Percentiles rank a stretch among this genome's conserved stretches.
Conservation (phyloP, 257 asterid genomes). For the Asclepias syriaca region DNA sequence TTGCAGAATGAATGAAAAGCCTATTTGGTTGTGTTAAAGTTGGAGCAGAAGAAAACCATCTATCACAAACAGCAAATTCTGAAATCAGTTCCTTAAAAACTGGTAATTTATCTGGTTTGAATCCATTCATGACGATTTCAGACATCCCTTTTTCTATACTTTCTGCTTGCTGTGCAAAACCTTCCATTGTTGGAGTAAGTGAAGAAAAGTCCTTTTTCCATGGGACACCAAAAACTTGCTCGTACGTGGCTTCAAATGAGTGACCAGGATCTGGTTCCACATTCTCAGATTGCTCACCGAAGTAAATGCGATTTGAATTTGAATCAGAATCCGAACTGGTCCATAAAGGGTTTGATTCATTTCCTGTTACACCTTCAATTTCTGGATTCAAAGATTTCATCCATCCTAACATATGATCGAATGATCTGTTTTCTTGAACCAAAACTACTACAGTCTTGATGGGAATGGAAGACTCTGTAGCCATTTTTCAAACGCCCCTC, state of each 20-base stretch:
- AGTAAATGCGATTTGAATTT: constrained; percentile 19
- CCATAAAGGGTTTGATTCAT: constrained; percentile 47
- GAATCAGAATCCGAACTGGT: constrained; percentile 16
- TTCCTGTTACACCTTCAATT: constrained; percentile 59
- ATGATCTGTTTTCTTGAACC: constrained; percentile 76
- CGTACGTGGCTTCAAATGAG: constrained; percentile 55
- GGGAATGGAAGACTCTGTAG: constrained; percentile 22
- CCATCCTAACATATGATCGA: constrained; percentile 77
- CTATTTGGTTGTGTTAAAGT: constrained; percentile 67
- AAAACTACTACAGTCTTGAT: constrained; percentile 61
- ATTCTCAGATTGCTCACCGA: constrained; percentile 24
- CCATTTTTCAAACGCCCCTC: constrained; percentile 7
- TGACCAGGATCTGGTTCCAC: constrained; percentile 68
- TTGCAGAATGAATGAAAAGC: constrained; percentile 66
- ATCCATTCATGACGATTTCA: constrained; percentile 58
- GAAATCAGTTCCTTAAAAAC: constrained; percentile 47
- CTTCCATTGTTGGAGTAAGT: constrained; percentile 50
- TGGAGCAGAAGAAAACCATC: constrained; percentile 68
- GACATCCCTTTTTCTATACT: constrained; percentile 50
- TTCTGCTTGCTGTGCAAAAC: constrained; percentile 77
- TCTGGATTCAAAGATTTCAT: constrained; percentile 53
- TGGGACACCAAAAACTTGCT: constrained; percentile 52
- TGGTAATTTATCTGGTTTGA: constrained; percentile 47
- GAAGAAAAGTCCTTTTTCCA: constrained; percentile 25
- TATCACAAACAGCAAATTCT: constrained; percentile 67